Evolutionary conservation across 225 moss, liverwort and hornwort species (phyloP), one percentile per base, ranked within the genome.

Genomic region (Marchantia paleacea): DNA sequence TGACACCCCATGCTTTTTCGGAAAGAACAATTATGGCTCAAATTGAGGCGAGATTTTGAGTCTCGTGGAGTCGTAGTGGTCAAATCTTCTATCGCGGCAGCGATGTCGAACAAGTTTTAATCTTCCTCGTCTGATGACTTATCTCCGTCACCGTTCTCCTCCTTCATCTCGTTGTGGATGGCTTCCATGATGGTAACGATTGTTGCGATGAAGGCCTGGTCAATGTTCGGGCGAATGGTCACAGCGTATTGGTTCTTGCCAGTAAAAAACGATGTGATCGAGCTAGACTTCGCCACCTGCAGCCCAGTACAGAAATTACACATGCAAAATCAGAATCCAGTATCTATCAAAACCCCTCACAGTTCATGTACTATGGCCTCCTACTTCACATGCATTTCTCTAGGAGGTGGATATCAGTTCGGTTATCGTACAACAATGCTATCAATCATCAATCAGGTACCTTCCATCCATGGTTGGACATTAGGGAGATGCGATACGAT

Each of bases 191-290:
- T 79, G 2, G 73, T 60, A 0, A 86, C 81, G 7, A 86, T 14
- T 4, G 83, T 75, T 4, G 83, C 83, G 1, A 86, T 75, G 71
- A 86, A 81, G 0, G 86, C 86, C 16, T 68, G 81, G 63, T 86
- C 86, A 0, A 75, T 83, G 3, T 83, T 73, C 0, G 77, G 57
- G 7, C 79, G 78, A 30, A 86, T 73, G 26, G 78, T 74, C 49
- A 86, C 83, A 28, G 83, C 86, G 50, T 83, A 86, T 8, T 86
- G 83, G 71, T 86, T 64, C 83, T 86, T 86, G 0, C 83, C 71
- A 12, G 75, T 47, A 6, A 78, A 78, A n/a, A 81, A 83, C 0
- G 83, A 83, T 0, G 81, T 29, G n/a, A 86, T 26, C 1, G n/a
- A 81, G 53, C 58, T 78, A 0, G 16, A 22, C 25, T 79, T 71